Percentiles rank a stretch among this genome's conserved stretches.
phyloP scores from a whole-genome alignment of 192 early-diverging fungal species.

The Backusella circina region DNA sequence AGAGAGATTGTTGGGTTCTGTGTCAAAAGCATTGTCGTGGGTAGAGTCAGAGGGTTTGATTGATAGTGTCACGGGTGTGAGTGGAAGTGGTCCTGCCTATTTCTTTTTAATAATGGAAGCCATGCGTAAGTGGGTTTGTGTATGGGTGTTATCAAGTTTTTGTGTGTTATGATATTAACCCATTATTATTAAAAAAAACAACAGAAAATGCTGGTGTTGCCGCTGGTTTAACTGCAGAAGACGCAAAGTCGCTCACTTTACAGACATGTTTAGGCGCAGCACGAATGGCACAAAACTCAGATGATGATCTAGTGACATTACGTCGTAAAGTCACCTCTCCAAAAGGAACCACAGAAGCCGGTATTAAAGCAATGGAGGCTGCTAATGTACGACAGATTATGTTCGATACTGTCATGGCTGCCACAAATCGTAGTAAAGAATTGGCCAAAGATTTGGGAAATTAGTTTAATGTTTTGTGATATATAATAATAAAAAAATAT shows the following conservation, averaged over 20 bases:
- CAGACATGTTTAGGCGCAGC: slow-evolving; percentile 96
- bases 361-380: slow-evolving; percentile 71
- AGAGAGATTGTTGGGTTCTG: slow-evolving; percentile 64
- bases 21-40: slow-evolving; percentile 76
- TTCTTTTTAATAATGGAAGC: slow-evolving; percentile 89
- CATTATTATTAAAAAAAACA: slow-evolving; percentile 67
- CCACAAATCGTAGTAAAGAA: slow-evolving; percentile 63
- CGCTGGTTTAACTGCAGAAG: slow-evolving; percentile 68
- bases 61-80: slow-evolving; percentile 81
- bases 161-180: slow-evolving; percentile 58
- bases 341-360: slow-evolving; percentile 92
- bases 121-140: slow-evolving; percentile 42
- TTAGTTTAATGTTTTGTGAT: too few species aligned
- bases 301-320: slow-evolving; percentile 68
- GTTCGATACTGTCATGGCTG: slow-evolving; percentile 57
- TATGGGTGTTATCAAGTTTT: background rate
- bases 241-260: slow-evolving; percentile 75
- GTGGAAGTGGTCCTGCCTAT: slow-evolving; percentile 90
- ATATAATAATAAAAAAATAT: background rate
- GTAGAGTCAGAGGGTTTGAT: slow-evolving; percentile 68
- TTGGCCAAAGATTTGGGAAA: slow-evolving; percentile 61
- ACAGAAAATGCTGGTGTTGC: slow-evolving; percentile 75
- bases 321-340: slow-evolving; percentile 88
- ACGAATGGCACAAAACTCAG: slow-evolving; percentile 69
- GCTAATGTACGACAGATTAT: slow-evolving; percentile 53